A percentile compares a stretch with the other conserved stretches of the same genome.
Evolutionary conservation across 2,329 filamentous ascomycete genomes (phyloP).

Genomic region (Ophiocordyceps camponoti-floridani): DNA sequence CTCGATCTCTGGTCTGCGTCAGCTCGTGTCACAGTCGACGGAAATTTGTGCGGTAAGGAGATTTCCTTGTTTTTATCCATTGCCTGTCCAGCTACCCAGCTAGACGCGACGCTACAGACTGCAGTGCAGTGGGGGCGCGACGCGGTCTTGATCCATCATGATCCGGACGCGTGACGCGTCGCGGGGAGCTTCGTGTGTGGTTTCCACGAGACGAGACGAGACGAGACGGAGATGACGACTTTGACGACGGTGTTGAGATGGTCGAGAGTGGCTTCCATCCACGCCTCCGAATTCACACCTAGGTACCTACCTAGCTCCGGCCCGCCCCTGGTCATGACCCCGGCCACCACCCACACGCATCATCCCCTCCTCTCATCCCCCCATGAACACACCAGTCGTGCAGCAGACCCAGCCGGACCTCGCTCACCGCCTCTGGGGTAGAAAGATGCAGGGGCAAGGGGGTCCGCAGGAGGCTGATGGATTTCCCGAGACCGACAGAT

Average conservation of each 20-base stretch:
- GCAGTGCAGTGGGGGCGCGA: neutral
- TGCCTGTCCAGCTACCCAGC: neutral
- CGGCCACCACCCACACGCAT: no score
- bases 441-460: neutral
- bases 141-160: neutral
- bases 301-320: no score
- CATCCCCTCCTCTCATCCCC: no score
- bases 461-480: neutral
- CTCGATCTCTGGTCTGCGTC: no score
- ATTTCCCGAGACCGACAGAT: neutral
- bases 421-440: neutral
- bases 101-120: neutral
- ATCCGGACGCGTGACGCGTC: neutral
- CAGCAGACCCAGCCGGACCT: neutral
- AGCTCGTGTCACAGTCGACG: no score
- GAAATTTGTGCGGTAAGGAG: no score
- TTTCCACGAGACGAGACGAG: no score
- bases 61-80: neutral
- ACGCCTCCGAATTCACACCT: no score
- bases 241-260: no score
- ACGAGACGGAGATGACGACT: no score
- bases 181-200: neutral
- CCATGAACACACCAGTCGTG: neutral
- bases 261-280: no score
- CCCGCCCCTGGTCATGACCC: neutral